phyloP scores from a whole-genome alignment of 306 rosid genomes.

The Vigna trinervia region DNA sequence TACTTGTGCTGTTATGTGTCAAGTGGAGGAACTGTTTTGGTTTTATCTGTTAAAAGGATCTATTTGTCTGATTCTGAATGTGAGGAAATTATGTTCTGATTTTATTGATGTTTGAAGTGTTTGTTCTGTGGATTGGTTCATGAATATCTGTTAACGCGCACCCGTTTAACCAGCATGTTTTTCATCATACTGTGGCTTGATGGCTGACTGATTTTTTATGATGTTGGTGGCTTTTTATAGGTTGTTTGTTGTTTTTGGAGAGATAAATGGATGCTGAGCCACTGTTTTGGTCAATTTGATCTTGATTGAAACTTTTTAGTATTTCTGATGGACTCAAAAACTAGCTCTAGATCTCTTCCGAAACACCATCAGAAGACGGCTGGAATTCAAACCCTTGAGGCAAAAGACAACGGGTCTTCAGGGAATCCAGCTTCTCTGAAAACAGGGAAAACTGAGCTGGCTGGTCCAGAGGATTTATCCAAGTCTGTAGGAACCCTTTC shows the following conservation, averaged over 20 bases:
- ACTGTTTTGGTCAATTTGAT: constrained; percentile 55
- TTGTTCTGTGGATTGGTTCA: constrained; percentile 27
- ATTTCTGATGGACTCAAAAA: constrained; percentile 76
- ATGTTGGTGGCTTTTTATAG: constrained; percentile 45
- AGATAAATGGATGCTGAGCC: constrained; percentile 44
- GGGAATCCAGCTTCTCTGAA: constrained; percentile 35
- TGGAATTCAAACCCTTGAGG: constrained; percentile 57
- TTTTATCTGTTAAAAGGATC: constrained; percentile 42
- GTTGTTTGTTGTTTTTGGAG: constrained; percentile 37
- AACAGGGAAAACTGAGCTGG: constrained; percentile 53
- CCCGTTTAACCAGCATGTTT: constrained; percentile 1
- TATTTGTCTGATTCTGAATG: constrained; percentile 28
- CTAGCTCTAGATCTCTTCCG: constrained; percentile 56
- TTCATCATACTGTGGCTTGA: constrained; percentile 19
- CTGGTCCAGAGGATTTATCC: constrained; percentile 48
- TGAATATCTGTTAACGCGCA: constrained; percentile 16
- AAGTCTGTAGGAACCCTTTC: constrained; percentile 51
- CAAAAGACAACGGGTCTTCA: constrained; percentile 55
- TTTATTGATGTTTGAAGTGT: constrained; percentile 16
- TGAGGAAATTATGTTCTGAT: constrained; percentile 27
- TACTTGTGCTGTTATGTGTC: not conserved
- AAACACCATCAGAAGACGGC: constrained; percentile 61
- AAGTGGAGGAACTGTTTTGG: constrained; percentile 21
- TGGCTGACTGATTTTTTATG: constrained; percentile 39
- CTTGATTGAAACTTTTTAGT: constrained; percentile 36